A percentile compares a stretch with the other conserved stretches of the same genome.
phyloP scores from a whole-genome alignment of 2,329 filamentous ascomycete species.

The Cercospora citrullina region DNA sequence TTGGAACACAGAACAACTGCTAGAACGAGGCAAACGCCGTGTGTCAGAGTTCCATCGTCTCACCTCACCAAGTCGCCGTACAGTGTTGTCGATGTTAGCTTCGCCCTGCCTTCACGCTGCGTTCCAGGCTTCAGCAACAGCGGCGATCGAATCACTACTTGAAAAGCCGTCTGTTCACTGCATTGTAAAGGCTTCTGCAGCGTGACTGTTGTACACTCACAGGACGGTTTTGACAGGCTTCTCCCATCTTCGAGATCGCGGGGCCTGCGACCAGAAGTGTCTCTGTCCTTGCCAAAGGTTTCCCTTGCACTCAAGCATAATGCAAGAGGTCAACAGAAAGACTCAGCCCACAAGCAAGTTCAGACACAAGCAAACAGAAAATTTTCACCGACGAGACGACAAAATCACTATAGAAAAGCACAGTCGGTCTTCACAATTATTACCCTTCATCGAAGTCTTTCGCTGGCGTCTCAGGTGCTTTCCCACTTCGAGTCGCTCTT shows the following conservation, averaged over 20 bases:
- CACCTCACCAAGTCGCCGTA: not conserved
- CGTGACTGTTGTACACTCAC: not conserved
- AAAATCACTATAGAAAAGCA: not conserved
- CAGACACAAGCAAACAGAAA: not conserved
- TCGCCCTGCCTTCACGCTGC: not conserved
- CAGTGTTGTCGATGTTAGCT: not conserved
- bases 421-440: not conserved
- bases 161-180: not conserved
- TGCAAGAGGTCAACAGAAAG: not conserved
- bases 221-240: not conserved
- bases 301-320: not conserved
- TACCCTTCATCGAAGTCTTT: not conserved
- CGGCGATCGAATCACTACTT: not conserved
- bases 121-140: not conserved
- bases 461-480: not conserved
- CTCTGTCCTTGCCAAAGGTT: not conserved
- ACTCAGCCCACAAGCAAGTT: not conserved
- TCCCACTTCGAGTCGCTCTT: not conserved
- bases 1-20: not conserved
- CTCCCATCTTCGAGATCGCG: not conserved
- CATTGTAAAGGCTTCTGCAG: not conserved
- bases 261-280: not conserved
- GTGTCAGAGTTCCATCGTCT: not conserved
- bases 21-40: not conserved
- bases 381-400: not conserved